Base-by-base conservation (phyloP, 768 basidiomycete genomes). In the Boletus reticulatus region DNA sequence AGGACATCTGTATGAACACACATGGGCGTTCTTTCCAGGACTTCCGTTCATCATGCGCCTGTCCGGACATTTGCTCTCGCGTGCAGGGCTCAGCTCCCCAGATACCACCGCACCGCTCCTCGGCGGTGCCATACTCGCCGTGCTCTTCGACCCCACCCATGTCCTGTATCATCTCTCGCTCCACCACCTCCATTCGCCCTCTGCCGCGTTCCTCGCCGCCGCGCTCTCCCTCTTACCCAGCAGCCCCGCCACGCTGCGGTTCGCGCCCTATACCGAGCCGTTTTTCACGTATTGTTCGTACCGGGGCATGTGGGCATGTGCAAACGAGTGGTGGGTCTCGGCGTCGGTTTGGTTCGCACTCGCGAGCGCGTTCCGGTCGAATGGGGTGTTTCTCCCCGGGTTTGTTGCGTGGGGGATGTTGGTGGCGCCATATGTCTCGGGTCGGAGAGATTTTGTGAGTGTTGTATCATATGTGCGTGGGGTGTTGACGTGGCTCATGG, bases 21-120 rank as follows among this genome's bases (percentile, higher is more conserved):
- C 91, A 60, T 90, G 89, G 81, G 96, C 96, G 0, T 98, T 93
- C 70, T 80, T 93, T 58, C 89, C 92, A 3, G 91, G 82, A 6
- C 70, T 82, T 24, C 81, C 90, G 4, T 63, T 74, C 12, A 47
- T 89, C 48, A 78, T 92, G 70, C 75, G 80, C 2, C 13, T 62
- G 44, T 72, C 64, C n/a, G 67, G 63, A 8, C 14, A 50, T 29
- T 38, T 73, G 14, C 61, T 74, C 38, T 63, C 58, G 5, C 46
- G 7, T 14, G 39, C 31, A 0, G 50, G 53, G 11, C 41, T 64
- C 20, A 29, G 36, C 50, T 29, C 43, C 3, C 32, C 52, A 20
- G 56, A 32, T 1, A 47, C 62, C 39, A 55, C 63, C 6, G 61
- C 71, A 13, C 52, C 78, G 16, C 67, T 83, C 38, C 60, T 74